Base-by-base conservation (phyloP, 2,329 filamentous ascomycete species). In the Aureobasidium sp. region DNA sequence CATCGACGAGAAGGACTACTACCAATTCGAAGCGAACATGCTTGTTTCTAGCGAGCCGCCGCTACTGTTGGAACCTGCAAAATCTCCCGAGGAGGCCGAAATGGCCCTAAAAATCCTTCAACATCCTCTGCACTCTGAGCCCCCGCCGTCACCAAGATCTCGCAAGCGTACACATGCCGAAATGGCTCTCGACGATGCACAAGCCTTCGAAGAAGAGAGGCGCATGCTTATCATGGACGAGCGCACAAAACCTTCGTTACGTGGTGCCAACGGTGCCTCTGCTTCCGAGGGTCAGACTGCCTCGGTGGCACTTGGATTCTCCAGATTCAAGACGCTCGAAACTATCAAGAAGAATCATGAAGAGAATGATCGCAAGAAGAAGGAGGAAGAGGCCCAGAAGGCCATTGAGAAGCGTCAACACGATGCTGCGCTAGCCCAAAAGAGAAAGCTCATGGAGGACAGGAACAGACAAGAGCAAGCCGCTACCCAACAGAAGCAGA, bases 171-270 rank as follows among this genome's bases (percentile, higher is more conserved):
- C 94, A 0, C 87, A 95, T 21, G 94, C 94, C 9, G 93, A 99
- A 72, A 85, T 97, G 78, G 94, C 91, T 9, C 93, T 93, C 8
- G 94, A 99, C 70, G 92, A 99, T 75, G 93, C 94, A 1, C 82
- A 91, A 63, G 91, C 91, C 0, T 93, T 92, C 27, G 90, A 91
- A 63, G 86, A 91, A 66, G 92, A 99, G 74, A 85, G 91, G 50
- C 95, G 91, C 67, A 94, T 99, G 91, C 86, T 97, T 55, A 87
- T 90, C 27, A 85, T 92, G 75, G 94, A 99, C 69, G 93, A 97
- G 68, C 84, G 91, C 6, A 81, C 91, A 63, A 82, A 85, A 13
- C 80, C 87, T 1, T 82, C 79, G 44, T 79, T 79, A 15, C 80
- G 83, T 4, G 79, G 81, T 25, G 73, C 73, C 44, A 82, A 81